phyloP scores from a whole-genome alignment of 1,284 basidiomycete genomes.

The Cryptococcus sp. region DNA sequence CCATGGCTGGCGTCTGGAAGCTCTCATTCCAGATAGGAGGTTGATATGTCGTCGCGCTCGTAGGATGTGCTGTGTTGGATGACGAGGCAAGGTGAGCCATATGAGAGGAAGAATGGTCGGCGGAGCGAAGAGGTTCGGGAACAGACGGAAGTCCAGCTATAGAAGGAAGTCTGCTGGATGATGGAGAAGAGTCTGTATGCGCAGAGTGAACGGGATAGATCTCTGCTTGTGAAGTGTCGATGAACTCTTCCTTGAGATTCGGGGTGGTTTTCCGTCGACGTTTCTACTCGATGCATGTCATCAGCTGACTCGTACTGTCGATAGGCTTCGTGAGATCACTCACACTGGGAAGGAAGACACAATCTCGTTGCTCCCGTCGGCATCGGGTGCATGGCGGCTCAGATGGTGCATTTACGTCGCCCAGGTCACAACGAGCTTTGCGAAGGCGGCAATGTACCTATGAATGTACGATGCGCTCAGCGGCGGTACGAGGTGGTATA shows the following conservation, averaged over 20 bases:
- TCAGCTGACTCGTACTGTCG: constrained; percentile 2
- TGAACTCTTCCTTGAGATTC: constrained; percentile 1
- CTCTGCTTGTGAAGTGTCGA: constrained; percentile 10
- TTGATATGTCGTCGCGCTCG: too few species aligned
- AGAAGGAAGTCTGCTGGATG: too few species aligned
- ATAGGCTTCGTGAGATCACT: constrained; percentile 12
- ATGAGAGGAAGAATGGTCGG: too few species aligned
- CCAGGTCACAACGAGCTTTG: constrained; percentile 56
- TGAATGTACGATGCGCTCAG: neutral
- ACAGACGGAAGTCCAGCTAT: too few species aligned
- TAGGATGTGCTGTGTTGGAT: too few species aligned
- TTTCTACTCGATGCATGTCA: constrained; percentile 29
- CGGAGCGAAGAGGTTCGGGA: too few species aligned
- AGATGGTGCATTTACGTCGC: constrained; percentile 53
- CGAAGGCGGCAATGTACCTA: constrained; percentile 51
- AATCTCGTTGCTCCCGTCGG: constrained; percentile 53
- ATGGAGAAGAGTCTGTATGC: neutral
- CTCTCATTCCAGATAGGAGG: too few species aligned
- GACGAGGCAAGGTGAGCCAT: too few species aligned
- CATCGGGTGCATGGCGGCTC: constrained; percentile 55
- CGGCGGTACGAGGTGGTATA: too few species aligned
- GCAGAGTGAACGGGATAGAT: constrained; percentile 7
- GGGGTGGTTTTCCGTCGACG: constrained; percentile 35
- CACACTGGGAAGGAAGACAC: constrained; percentile 52
- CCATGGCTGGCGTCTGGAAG: too few species aligned